Evolutionary conservation across 2,329 filamentous ascomycete genomes (phyloP).

Genomic region (Venturiaceae sp.): DNA sequence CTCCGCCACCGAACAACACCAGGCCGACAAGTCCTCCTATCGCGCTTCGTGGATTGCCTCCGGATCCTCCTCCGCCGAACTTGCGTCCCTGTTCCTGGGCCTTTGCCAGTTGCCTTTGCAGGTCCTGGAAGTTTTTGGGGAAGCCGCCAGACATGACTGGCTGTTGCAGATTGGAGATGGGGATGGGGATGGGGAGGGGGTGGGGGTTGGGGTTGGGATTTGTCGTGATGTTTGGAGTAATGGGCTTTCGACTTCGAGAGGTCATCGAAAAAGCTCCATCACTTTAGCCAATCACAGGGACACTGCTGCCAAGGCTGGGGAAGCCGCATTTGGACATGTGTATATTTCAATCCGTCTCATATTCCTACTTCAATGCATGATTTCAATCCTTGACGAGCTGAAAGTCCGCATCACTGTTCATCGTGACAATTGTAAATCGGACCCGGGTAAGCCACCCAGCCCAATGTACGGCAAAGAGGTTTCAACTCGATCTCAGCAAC

Average conservation of each 20-base stretch:
- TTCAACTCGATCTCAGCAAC: not conserved
- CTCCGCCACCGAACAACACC: slow-evolving; percentile 44
- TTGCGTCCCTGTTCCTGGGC: slow-evolving; percentile 36
- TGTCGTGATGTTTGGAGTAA: not conserved
- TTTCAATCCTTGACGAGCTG: no score
- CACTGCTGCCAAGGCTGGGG: not conserved
- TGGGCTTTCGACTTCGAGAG: no score
- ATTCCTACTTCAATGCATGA: not conserved
- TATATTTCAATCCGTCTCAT: not conserved
- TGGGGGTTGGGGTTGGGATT: not conserved
- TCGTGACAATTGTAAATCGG: not conserved
- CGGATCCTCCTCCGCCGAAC: slow-evolving; percentile 40
- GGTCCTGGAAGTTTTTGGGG: slow-evolving; percentile 54
- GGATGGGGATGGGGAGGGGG: no score
- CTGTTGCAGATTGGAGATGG: not conserved
- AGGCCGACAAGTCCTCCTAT: slow-evolving; percentile 45
- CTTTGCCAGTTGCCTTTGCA: slow-evolving; percentile 49
- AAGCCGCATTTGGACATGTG: not conserved
- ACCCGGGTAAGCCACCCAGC: not conserved
- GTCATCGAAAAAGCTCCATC: not conserved
- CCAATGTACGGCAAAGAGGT: not conserved
- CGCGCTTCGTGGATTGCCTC: slow-evolving; percentile 38
- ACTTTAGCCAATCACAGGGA: not conserved
- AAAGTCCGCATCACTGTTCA: not conserved
- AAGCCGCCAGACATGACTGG: slow-evolving; percentile 30